Base-by-base conservation (phyloP, 805 yeast genomes). In the Myxozyma mucilagina region DNA sequence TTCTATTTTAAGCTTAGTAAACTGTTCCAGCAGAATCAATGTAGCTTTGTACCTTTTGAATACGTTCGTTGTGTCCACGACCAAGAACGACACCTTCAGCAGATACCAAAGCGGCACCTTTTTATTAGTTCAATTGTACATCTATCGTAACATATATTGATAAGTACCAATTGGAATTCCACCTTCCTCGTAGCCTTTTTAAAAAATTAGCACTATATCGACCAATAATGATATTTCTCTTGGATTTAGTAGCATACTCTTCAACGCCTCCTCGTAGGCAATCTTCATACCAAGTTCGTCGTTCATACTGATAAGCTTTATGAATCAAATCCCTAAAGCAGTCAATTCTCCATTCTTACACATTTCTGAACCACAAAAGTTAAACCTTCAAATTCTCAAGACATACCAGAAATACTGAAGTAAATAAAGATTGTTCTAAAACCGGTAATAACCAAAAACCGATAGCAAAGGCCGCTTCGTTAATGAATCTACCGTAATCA, bases 51-150 rank as follows among this genome's bases (percentile, higher is more conserved):
- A 80, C 78, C 72, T 89, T 88, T 75, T 93, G 98, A 64, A 93
- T 81, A 69, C 99, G 82, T 85, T 84, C 80, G 75, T 93, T 93
- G 74, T 90, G 98, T 13, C 99, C 98, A 51, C 85, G 79, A 32
- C 97, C 97, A 11, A 92, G 78, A 11, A 93, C 82, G 3, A 83
- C 82, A 18, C 97, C 97, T 61, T 88, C 92, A 66, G 82, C 85
- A 56, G 81, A 80, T 49, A 90, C 80, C 56, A 89, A 78, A 42
- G 87, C 87, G 4, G 91, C 93, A 11, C 96, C 87, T 64, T 42
- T 10, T 39, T 14, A 4, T 14, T 8, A 11, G 20, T 52, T 29
- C 31, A 35, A 35, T 16, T 20, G 8, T 13, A 31, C 20, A 13
- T 29, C 10, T 5, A 7, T 8, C 20, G 36, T 10, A 13, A 9